These are phyloP conservation scores for Musa troglodytarum DNA, from an alignment of 176 grass and related monocot genomes.

Conservation along the genomic window DNA sequence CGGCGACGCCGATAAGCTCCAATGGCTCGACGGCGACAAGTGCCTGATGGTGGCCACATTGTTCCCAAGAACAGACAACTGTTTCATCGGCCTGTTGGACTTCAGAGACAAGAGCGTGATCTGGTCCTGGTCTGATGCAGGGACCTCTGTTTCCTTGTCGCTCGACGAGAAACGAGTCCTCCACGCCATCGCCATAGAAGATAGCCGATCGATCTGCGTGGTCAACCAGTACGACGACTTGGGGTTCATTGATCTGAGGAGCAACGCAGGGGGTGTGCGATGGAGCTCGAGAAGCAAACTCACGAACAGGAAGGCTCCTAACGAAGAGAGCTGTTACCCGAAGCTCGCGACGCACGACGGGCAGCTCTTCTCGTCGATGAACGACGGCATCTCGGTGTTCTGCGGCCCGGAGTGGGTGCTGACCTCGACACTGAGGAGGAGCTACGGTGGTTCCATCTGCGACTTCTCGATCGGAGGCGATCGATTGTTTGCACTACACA, in stretches of 20 bases:
- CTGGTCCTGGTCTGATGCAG: slow-evolving; percentile 89
- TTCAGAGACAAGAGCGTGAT: slow-evolving; percentile 60
- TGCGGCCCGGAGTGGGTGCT: slow-evolving; percentile 76
- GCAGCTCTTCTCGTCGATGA: slow-evolving; percentile 93
- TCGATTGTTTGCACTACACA: slow-evolving; percentile 77
- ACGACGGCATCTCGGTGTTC: slow-evolving; percentile 93
- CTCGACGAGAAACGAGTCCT: slow-evolving; percentile 92
- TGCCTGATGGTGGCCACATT: slow-evolving; percentile 79
- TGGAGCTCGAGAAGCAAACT: slow-evolving; percentile 97
- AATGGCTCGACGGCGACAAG: slow-evolving; percentile 55
- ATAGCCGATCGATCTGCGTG: slow-evolving; percentile 70
- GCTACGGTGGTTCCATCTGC: slow-evolving; percentile 74
- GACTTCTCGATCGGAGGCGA: slow-evolving; percentile 96
- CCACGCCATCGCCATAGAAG: slow-evolving; percentile 79
- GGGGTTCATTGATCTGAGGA: slow-evolving; percentile 78
- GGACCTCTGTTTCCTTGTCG: slow-evolving; percentile 34
- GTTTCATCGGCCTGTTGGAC: slow-evolving; percentile 80
- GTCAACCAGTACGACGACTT: slow-evolving; percentile 97
- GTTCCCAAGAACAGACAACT: slow-evolving; percentile 80
- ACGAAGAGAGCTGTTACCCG: slow-evolving; percentile 97
- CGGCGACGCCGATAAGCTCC: slow-evolving; percentile 91
- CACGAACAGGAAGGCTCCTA: slow-evolving; percentile 57
- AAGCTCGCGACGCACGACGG: slow-evolving; percentile 77
- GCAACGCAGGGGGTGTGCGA: slow-evolving; percentile 35
- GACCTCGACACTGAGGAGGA: slow-evolving; percentile 71